These are phyloP conservation scores for Monosporozyma unispora DNA, from an alignment of 805 yeast species.

Conservation along the genomic window DNA sequence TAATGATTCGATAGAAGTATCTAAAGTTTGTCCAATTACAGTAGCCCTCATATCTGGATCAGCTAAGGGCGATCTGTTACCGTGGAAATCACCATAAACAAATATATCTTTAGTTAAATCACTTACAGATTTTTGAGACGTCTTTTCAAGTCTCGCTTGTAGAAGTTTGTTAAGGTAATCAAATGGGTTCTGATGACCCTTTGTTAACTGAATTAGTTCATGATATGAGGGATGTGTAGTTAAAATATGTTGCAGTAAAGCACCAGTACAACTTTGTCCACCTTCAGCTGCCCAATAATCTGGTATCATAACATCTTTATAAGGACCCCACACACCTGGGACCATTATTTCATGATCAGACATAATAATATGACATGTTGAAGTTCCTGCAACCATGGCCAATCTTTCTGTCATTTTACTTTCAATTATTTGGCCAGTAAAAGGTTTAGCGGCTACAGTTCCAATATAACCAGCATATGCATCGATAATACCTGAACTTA, in stretches of 20 bases:
- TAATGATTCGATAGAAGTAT: constrained; percentile 69
- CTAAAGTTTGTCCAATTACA: constrained; percentile 90
- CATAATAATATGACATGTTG: constrained; percentile 91
- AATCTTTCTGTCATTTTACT: constrained; percentile 48
- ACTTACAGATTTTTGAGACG: constrained; percentile 60
- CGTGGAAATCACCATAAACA: constrained; percentile 94
- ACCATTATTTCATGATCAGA: constrained; percentile 81
- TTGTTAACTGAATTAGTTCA: constrained; percentile 20
- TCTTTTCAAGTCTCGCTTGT: constrained; percentile 52
- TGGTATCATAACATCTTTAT: constrained; percentile 84
- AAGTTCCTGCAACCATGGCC: constrained; percentile 98
- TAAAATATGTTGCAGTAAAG: constrained; percentile 78
- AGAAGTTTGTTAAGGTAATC: constrained; percentile 73
- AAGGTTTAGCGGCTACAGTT: constrained; percentile 83
- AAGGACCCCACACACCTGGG: constrained; percentile 98
- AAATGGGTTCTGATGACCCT: constrained; percentile 60
- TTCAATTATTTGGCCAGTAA: constrained; percentile 31
- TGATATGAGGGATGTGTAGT: constrained; percentile 84
- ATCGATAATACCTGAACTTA: constrained; percentile 94
- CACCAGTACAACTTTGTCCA: constrained; percentile 98
- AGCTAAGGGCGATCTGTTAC: constrained; percentile 96
- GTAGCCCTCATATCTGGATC: constrained; percentile 90
- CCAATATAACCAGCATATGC: constrained; percentile 99
- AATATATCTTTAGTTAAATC: constrained; percentile 76
- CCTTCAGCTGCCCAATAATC: constrained; percentile 96